Evolutionary conservation across 148 eudicot species (phyloP), one percentile per base, ranked within the genome.

Genomic region (Vaccinium macrocarpon): DNA sequence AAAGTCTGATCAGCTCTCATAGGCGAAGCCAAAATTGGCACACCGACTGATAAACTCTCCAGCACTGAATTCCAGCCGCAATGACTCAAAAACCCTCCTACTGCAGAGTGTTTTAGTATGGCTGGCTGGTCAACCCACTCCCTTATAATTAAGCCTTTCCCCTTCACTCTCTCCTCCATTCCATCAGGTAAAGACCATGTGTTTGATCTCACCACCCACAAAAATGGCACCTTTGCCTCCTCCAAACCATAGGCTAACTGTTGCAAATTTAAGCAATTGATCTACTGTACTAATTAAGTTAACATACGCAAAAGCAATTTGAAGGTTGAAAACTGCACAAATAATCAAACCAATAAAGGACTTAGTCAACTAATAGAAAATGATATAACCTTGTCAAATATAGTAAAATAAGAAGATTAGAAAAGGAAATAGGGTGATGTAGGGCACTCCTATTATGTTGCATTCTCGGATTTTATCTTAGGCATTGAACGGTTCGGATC

Each of bases 41-140:
- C 89, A 4, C 86, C 90, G 27, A 23, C 49, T 1, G 90, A 77
- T 78, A 87, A 46, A 70, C 90, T 87, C 81, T 89, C 90, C 48
- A 89, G 50, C 50, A 81, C 75, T 18, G 89, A 87, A 77, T 87
- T 87, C 89, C 89, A 87, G 0, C 89, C 89, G 14, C 90, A 84
- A 13, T 87, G 90, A 82, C 87, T 89, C 18, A 89, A 35, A 79
- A 89, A 82, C 79, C 85, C 90, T 4, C 86, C 85, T 19, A 81
- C 70, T 1, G 90, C 75, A 1, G 70, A 59, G 73, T 89, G 89
- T 6, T 56, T 84, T n/a, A 89, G 73, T 52, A 87, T 83, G 13
- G 71, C 68, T 35, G 84, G 57, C 27, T 89, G 90, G 38, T 87
- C 87, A 15, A 83, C 90, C 90, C 90, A 89, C 12, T 85, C 68